Percentiles rank a stretch among this genome's conserved stretches.
These are phyloP conservation scores for Tanacetum coccineum DNA, from an alignment of 129 eudicot species.

Conservation along the genomic window DNA sequence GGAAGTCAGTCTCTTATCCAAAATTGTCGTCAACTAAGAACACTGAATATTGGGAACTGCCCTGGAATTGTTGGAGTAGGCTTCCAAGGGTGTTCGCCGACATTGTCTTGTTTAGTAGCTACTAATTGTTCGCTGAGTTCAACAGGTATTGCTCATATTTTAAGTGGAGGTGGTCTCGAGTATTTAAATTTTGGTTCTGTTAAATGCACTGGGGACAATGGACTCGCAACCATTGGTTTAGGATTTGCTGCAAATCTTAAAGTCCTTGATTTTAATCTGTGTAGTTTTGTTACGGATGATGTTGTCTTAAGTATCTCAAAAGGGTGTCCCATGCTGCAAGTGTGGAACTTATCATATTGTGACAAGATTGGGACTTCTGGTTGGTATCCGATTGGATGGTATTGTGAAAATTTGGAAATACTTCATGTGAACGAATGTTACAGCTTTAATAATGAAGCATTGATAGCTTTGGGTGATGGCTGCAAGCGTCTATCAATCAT, in stretches of 20 bases:
- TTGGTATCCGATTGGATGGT: slow-evolving; percentile 51
- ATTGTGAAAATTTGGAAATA: slow-evolving; percentile 46
- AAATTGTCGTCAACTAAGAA: neutral
- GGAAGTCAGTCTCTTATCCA: neutral
- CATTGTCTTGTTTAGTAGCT: slow-evolving; percentile 52
- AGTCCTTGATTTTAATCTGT: slow-evolving; percentile 38
- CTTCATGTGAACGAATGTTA: slow-evolving; percentile 63
- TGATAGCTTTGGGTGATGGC: slow-evolving; percentile 46
- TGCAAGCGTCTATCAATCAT: slow-evolving; percentile 44
- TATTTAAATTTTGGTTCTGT: slow-evolving; percentile 43
- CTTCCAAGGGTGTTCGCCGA: slow-evolving; percentile 16
- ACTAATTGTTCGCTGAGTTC: slow-evolving; percentile 42
- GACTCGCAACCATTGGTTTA: slow-evolving; percentile 37
- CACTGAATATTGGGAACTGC: neutral
- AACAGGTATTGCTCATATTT: slow-evolving; percentile 37
- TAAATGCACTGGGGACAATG: slow-evolving; percentile 33
- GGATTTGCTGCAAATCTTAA: slow-evolving; percentile 37
- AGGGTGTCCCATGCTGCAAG: slow-evolving; percentile 57
- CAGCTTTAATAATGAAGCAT: slow-evolving; percentile 39
- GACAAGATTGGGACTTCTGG: slow-evolving; percentile 38
- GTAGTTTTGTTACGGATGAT: slow-evolving; percentile 41
- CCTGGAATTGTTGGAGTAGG: neutral
- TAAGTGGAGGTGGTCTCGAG: slow-evolving; percentile 65
- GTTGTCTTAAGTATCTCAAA: slow-evolving; percentile 35
- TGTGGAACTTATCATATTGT: slow-evolving; percentile 66